Evolutionary conservation across 2,329 filamentous ascomycete species (phyloP), one percentile per base, ranked within the genome.

Genomic region (Alternaria sp.): DNA sequence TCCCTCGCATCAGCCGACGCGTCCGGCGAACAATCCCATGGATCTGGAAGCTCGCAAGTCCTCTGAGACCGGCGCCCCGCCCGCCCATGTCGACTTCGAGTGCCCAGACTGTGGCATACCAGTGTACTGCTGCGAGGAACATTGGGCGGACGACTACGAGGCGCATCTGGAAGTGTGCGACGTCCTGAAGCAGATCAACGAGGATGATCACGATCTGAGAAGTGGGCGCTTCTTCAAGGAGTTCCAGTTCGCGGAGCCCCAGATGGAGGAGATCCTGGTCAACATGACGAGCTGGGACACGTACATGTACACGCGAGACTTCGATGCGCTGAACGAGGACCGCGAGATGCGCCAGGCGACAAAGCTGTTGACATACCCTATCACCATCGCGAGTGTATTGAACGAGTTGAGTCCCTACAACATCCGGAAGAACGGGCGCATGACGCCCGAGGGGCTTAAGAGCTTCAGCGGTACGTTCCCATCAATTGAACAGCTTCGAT

Each of bases 251-350:
- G 93, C 96, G 0, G 92, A 91, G 13, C 86, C 90, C 58, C 94
- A 97, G 82, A 89, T 97, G 78, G 94, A 97, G 69, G 95, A 97
- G 79, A 92, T 93, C 32, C 86, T 96, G 69, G 89, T 97, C 69
- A 99, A 99, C 81, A 94, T 99, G 91, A 97, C 91, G 46, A 99
- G 96, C 80, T 99, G 96, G 96, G 96, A 99, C 80, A 98, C 96
- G 0, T 93, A 96, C 72, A 84, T 99, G 76, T 99, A 97, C 78
- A 96, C 93, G 4, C 87, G 96, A 74, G 91, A 97, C 73, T 98
- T 96, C 74, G 88, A 91, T 69, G 96, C 96, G 6, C 90, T 99
- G 76, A 93, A 99, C 78, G 89, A 93, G 65, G 94, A 97, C 77
- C 88, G 95, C 62, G 91, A 90, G 74, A 91, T 99, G 89, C 87